Evolutionary conservation across 1,284 basidiomycete genomes (phyloP), one percentile per base, ranked within the genome.

Genomic region (Leccinum cinnamomeum): DNA sequence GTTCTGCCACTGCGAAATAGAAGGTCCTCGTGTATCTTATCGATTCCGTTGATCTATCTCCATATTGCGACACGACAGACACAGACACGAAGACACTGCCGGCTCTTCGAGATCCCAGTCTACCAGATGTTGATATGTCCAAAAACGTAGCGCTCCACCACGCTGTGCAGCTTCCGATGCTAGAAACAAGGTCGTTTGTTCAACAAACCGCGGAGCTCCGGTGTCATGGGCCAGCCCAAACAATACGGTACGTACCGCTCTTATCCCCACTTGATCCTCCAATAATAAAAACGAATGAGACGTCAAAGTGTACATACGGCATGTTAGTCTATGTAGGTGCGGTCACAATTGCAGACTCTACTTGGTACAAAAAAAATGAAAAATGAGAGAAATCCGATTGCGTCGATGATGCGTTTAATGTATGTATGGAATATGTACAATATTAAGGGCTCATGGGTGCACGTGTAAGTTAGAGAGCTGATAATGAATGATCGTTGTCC

Each of bases 401-500:
- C 46, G 69, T 63, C 60, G 64, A 75, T 72, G 73, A 71, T 73
- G 72, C 28, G 69, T 48, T 68, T 70, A 72, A 72, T 71, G 65
- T 75, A 74, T 71, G 57, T 37, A 64, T 65, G 69, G 73, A 63
- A 73, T 76, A 76, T 75, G 74, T 66, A 73, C 65, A 75, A 70
- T 74, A 74, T 77, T 74, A 77, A 77, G 71, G 72, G 70, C 68
- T 68, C 59, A 41, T 64, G 62, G 58, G 55, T 69, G 62, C 68
- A 72, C 73, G 72, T 72, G 74, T 74, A 74, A 71, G 70, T 74
- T 74, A 74, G 50, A 74, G 58, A 60, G 44, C 63, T 71, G 69
- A 71, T 74, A 69, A 77, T 76, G 72, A 76, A 74, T 73, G 72
- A 73, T 76, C 68, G 74, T 76, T 73, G 75, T 76, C 72, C 72